These are phyloP conservation scores for Aurinia saxatilis DNA, from an alignment of 345 rosid species.

Conservation along the genomic window DNA sequence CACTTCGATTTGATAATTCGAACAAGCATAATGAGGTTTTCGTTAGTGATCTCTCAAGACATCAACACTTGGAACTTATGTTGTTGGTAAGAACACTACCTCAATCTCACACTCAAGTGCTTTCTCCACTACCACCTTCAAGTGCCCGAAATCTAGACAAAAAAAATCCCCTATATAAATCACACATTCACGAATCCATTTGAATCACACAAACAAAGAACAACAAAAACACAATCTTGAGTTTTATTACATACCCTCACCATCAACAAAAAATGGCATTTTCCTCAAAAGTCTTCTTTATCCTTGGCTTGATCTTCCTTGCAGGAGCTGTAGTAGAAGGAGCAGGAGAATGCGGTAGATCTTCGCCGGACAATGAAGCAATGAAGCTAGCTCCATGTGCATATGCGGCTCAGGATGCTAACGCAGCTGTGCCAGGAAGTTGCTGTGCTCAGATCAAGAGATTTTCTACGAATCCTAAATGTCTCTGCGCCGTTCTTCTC, in stretches of 20 bases:
- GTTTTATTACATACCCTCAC: background rate
- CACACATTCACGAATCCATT: background rate
- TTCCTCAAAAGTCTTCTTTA: constrained; percentile 35
- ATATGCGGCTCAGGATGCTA: constrained; percentile 45
- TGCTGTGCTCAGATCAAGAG: constrained; percentile 65
- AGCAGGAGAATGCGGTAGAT: constrained; percentile 73
- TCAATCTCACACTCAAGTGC: constrained; percentile 18
- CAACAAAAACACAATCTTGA: background rate
- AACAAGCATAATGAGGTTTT: background rate
- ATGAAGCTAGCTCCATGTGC: constrained; percentile 80
- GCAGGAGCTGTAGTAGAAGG: constrained; percentile 38
- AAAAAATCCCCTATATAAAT: background rate
- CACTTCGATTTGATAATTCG: background rate
- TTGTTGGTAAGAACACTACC: constrained; percentile 30
- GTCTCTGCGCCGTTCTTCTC: constrained; percentile 77
- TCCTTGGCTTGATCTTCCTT: constrained; percentile 34
- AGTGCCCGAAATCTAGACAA: background rate
- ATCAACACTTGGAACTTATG: constrained; percentile 18
- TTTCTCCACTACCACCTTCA: constrained; percentile 22
- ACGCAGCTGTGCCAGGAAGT: constrained; percentile 48
- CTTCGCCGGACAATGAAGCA: constrained; percentile 74
- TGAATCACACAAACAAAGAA: constrained; percentile 6
- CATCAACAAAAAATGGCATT: constrained; percentile 28
- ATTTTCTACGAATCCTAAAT: constrained; percentile 58
- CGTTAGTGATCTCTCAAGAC: constrained; percentile 3